Percentiles rank a stretch among this genome's conserved stretches.
Conservation (phyloP, 1,284 basidiomycete genomes). For the Cystobasidiaceae sp. region DNA sequence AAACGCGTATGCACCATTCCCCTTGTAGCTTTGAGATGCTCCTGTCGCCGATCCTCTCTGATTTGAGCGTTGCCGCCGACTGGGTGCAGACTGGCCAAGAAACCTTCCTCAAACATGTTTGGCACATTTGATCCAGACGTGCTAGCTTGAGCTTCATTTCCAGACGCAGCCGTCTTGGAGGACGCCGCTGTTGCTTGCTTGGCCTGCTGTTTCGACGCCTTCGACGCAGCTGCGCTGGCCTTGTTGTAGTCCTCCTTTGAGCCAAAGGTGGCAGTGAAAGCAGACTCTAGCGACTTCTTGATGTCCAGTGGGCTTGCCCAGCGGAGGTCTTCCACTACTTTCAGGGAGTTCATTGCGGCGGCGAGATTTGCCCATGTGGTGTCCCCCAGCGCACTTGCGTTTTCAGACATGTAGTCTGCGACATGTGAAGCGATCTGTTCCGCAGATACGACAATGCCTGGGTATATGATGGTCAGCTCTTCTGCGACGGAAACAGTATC, state of each 20-base stretch:
- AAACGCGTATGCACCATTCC: constrained; percentile 92
- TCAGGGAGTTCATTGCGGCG: constrained; percentile 64
- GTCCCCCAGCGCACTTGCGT: constrained; percentile 43
- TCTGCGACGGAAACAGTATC: no score
- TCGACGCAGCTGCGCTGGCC: constrained; percentile 52
- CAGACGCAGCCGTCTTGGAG: constrained; percentile 50
- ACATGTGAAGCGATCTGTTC: constrained; percentile 64
- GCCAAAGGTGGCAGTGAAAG: constrained; percentile 72
- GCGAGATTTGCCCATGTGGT: constrained; percentile 70
- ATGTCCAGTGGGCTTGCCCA: constrained; percentile 89
- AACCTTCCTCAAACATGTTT: constrained; percentile 89
- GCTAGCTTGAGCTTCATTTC: constrained; percentile 40
- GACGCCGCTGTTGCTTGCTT: constrained; percentile 31
- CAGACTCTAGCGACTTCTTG: constrained; percentile 76
- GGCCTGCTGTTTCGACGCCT: constrained; percentile 54
- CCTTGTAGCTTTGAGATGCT: constrained; percentile 74
- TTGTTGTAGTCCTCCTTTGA: constrained; percentile 52
- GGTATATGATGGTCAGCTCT: background rate
- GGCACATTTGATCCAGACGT: constrained; percentile 50
- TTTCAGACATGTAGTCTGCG: constrained; percentile 55
- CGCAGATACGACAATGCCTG: constrained; percentile 73
- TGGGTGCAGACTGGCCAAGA: constrained; percentile 86
- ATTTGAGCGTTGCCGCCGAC: constrained; percentile 92
- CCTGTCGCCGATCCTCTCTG: constrained; percentile 66
- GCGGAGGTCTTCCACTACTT: constrained; percentile 63